Evolutionary conservation across 192 early-diverging fungal species (phyloP).

Genomic region (Pilaira anomala): DNA sequence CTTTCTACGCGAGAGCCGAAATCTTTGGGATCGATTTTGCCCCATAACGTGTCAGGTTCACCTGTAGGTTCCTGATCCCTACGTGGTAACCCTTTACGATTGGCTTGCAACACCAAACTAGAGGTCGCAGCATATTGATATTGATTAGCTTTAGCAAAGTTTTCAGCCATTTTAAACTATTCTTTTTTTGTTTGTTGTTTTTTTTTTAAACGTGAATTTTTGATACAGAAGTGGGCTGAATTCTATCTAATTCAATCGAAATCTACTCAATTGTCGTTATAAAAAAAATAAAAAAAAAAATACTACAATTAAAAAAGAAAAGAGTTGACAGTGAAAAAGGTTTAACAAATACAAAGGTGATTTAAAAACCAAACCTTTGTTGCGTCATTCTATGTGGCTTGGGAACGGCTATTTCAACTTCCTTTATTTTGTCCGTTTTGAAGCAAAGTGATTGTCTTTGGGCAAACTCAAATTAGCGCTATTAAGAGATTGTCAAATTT

Average conservation of each 20-base stretch:
- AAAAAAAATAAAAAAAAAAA: background rate
- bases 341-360: background rate
- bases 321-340: background rate
- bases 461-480: too few species aligned
- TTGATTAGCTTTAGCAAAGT: slow-evolving; percentile 62
- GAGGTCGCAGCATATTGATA: slow-evolving; percentile 88
- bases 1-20: slow-evolving; percentile 81
- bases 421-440: too few species aligned
- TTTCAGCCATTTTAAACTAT: slow-evolving; percentile 53
- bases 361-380: too few species aligned
- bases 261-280: too few species aligned
- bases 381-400: too few species aligned
- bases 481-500: too few species aligned
- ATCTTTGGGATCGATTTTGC: slow-evolving; percentile 75
- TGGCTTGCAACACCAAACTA: slow-evolving; percentile 94
- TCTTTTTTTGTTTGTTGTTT: too few species aligned
- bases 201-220: too few species aligned
- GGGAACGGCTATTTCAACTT: too few species aligned
- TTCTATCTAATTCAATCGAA: too few species aligned
- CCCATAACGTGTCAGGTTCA: slow-evolving; percentile 91
- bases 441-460: too few species aligned
- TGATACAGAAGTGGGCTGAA: too few species aligned
- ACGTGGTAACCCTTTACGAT: slow-evolving; percentile 74
- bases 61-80: slow-evolving; percentile 91
- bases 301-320: background rate